Base-by-base conservation (phyloP, 1,284 basidiomycete species). In the Sphagnurus paluster region DNA sequence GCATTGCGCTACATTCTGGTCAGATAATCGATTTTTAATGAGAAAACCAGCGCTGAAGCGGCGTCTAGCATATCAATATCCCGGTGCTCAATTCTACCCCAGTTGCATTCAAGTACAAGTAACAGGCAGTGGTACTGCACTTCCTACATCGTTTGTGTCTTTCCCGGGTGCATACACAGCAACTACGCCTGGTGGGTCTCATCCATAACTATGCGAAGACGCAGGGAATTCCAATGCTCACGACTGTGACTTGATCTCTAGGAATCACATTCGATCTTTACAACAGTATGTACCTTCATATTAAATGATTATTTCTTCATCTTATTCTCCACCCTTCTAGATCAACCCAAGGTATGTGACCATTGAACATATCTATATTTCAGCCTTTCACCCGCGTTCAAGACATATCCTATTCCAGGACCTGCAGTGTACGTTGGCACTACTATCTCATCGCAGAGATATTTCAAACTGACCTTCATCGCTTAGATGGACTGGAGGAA, bases 101-200 rank as follows among this genome's bases (percentile, higher is more conserved):
- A 70, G 68, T 13, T 77, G 76, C 55, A 75, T 78, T 23, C 76
- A 80, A 49, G 58, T 79, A 28, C 48, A 75, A 52, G 75, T 79
- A 1, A 77, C 73, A 4, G 77, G 77, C 5, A 72, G 70, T 7
- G 77, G 76, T 13, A 72, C 63, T 5, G 68, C 70, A 3, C 55
- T 74, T 13, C 77, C 76, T 3, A 72, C 70, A 1, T 68, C 70
- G 0, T 69, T 79, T 24, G 77, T 80, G 7, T 69, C 76, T 3
- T 79, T 80, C 69, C 77, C 77, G 24, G 70, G 69, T 21, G 76
- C 77, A 2, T 79, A 79, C 55, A 75, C 71, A 6, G 55, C 66
- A 1, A 60, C 47, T 14, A 79, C 74, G 9, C 75, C 71, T 28
- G 77, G 71, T 50, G 34, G 7, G 48, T 33, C 35, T 7, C 7